Evolutionary conservation across 139 green algal genomes (phyloP).

Genomic region (Nannochloris sp.): DNA sequence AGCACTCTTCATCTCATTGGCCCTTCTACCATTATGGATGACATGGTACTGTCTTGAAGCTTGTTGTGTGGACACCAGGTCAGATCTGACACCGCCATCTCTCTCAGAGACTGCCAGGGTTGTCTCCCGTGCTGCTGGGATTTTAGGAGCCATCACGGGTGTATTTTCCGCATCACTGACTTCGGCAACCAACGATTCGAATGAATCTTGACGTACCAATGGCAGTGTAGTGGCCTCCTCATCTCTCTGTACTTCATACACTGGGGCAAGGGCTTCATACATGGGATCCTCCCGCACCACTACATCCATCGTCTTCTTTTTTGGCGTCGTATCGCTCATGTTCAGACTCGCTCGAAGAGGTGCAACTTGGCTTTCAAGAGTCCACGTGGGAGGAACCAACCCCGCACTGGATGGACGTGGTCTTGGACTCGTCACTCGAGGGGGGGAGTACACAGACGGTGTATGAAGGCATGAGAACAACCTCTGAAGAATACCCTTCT

Average conservation of each 20-base stretch:
- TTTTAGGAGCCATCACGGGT: not conserved
- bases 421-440: not conserved
- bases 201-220: not conserved
- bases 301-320: not conserved
- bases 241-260: not conserved
- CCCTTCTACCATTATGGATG: no score
- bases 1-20: no score
- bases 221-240: not conserved
- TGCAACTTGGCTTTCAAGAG: conserved; percentile 4
- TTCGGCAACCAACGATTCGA: conserved; percentile 13
- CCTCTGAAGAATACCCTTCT: not conserved
- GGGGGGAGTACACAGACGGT: conserved; percentile 1
- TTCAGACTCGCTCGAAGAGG: conserved; percentile 19
- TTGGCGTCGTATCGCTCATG: not conserved
- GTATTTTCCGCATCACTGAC: not conserved
- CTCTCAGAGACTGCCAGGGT: no score
- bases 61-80: no score
- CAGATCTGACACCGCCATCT: no score
- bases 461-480: conserved; percentile 14
- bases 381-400: not conserved
- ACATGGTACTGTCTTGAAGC: no score
- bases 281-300: not conserved
- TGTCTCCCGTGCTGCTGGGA: no score
- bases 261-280: not conserved
- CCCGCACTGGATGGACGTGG: conserved; percentile 2